A percentile compares a stretch with the other conserved stretches of the same genome.
Evolutionary conservation across 495 filamentous ascomycete species (phyloP).

Genomic region (Sabuloglossum arenarium): DNA sequence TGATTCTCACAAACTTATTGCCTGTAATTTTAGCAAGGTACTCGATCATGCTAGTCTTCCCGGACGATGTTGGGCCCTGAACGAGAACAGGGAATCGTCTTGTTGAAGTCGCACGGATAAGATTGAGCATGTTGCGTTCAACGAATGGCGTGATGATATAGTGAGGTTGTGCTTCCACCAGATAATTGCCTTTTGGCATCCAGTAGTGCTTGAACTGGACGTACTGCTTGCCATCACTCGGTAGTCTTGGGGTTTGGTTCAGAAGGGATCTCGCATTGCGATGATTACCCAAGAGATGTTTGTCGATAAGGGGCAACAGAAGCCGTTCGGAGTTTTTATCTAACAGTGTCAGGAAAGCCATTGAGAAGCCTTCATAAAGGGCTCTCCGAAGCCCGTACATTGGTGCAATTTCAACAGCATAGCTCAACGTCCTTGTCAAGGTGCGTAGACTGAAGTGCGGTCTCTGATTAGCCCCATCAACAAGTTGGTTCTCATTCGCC

Average conservation of each 20-base stretch:
- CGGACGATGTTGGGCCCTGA: conserved; percentile 88
- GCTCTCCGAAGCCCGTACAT: conserved; percentile 76
- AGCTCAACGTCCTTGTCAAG: conserved; percentile 72
- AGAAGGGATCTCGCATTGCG: conserved; percentile 46
- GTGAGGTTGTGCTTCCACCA: conserved; percentile 50
- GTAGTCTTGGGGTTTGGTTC: conserved; percentile 49
- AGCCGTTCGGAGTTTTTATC: conserved; percentile 54
- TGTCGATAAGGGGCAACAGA: conserved; percentile 62
- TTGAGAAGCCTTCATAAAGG: conserved; percentile 90
- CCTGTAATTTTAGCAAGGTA: conserved; percentile 89
- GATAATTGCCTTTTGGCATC: conserved; percentile 52
- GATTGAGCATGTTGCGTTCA: conserved; percentile 77
- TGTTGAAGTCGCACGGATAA: conserved; percentile 81
- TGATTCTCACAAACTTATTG: conserved; percentile 93
- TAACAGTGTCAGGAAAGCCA: conserved; percentile 85
- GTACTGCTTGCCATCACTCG: conserved; percentile 54
- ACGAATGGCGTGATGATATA: conserved; percentile 97
- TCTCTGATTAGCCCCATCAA: conserved; percentile 81
- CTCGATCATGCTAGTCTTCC: conserved; percentile 98
- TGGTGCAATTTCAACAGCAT: conserved; percentile 63
- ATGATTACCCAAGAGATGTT: conserved; percentile 49
- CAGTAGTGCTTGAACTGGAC: conserved; percentile 88
- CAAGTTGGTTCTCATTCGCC: conserved; percentile 59
- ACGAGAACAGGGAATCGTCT: conserved; percentile 85
- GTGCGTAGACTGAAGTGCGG: conserved; percentile 94